Conservation (phyloP, 768 basidiomycete genomes). For the Termitomyces sp. region DNA sequence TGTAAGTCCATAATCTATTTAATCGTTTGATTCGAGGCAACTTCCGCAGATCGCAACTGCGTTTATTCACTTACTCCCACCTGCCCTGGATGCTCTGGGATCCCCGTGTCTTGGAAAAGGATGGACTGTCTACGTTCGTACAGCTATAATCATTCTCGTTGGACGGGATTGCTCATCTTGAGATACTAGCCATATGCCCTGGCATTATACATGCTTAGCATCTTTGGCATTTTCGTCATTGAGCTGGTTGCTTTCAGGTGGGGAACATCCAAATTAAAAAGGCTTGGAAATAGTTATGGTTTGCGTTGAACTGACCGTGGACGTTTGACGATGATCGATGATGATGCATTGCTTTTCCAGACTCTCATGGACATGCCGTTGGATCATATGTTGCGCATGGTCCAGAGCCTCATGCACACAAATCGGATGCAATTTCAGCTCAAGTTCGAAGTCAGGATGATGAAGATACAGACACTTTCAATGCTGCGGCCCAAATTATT, state of each 20-base stretch:
- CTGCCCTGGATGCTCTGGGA: neutral
- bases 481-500: neutral
- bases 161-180: neutral
- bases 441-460: neutral
- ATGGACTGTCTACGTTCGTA: neutral
- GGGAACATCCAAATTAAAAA: constrained; percentile 67
- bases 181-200: constrained; percentile 68
- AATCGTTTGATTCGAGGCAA: neutral
- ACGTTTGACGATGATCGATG: neutral
- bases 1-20: neutral
- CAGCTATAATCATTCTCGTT: neutral
- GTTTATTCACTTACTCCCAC: neutral
- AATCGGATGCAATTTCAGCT: neutral
- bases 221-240: constrained; percentile 79
- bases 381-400: constrained; percentile 65
- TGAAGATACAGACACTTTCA: neutral
- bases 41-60: neutral
- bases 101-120: neutral
- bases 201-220: constrained; percentile 73
- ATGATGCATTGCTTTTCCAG: constrained; percentile 24
- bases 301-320: constrained; percentile 12
- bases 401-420: constrained; percentile 25
- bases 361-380: constrained; percentile 60
- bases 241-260: constrained; percentile 87
- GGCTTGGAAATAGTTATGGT: constrained; percentile 63